These are phyloP conservation scores for Bruguiera hainesii DNA, from an alignment of 441 rosid genomes.

Conservation along the genomic window DNA sequence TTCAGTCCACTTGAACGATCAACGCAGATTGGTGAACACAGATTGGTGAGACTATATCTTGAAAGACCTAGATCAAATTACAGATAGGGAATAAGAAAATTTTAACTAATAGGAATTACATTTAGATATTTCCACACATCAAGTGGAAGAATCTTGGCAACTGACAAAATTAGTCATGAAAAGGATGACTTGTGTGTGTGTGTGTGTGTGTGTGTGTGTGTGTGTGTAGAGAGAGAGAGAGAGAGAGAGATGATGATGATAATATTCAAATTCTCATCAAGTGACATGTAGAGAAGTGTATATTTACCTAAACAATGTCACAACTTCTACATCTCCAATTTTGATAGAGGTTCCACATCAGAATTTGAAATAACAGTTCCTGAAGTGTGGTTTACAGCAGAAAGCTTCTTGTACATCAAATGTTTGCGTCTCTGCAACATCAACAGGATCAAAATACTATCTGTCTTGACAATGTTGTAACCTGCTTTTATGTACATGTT, in stretches of 20 bases:
- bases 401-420: slow-evolving; percentile 86
- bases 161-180: neutral
- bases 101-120: neutral
- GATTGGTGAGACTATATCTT: slow-evolving; percentile 14
- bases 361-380: slow-evolving; percentile 34
- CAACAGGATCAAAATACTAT: slow-evolving; percentile 60
- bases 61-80: slow-evolving; percentile 21
- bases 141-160: slow-evolving; percentile 4
- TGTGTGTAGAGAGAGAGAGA: too few relatives aligned
- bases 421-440: slow-evolving; percentile 85
- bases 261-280: neutral
- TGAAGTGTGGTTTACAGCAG: slow-evolving; percentile 21
- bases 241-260: neutral
- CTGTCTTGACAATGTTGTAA: slow-evolving; percentile 60
- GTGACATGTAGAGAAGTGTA: slow-evolving; percentile 5
- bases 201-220: too few relatives aligned
- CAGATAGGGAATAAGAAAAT: slow-evolving; percentile 16
- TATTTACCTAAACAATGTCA: slow-evolving; percentile 26
- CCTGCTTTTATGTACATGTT: slow-evolving; percentile 88
- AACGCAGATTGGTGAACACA: slow-evolving; percentile 11
- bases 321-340: slow-evolving; percentile 28
- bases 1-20: slow-evolving; percentile 14
- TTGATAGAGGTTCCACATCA: slow-evolving; percentile 39
- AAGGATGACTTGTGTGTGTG: neutral
- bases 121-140: neutral